Evolutionary conservation across 2,329 filamentous ascomycete species (phyloP).

Genomic region (Xylariomycetidae sp.): DNA sequence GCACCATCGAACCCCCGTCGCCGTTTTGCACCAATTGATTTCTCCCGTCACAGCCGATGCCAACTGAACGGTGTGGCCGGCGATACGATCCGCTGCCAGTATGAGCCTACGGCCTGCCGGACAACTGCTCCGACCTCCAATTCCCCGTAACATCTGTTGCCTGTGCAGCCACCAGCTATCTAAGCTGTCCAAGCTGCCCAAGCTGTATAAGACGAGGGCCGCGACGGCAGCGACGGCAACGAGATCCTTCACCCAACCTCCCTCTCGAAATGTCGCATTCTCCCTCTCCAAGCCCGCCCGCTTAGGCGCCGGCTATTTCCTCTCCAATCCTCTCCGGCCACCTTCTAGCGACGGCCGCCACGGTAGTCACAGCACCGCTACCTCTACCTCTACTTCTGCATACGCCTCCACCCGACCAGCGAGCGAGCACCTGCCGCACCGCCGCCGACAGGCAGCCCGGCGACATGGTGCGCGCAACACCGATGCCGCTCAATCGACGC

Average conservation of each 20-base stretch:
- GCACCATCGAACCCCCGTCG: too few relatives aligned
- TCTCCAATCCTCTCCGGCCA: slow-evolving; percentile 20
- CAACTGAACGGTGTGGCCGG: too few relatives aligned
- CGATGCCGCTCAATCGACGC: background rate
- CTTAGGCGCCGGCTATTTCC: slow-evolving; percentile 25
- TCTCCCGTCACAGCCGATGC: too few relatives aligned
- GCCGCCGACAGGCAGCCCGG: slow-evolving; percentile 18
- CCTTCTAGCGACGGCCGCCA: slow-evolving; percentile 2
- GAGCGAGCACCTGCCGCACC: slow-evolving; percentile 18
- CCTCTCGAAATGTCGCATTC: slow-evolving; percentile 9
- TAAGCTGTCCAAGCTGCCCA: too few relatives aligned
- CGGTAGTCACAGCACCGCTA: slow-evolving; percentile 4
- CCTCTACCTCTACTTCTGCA: slow-evolving; percentile 3
- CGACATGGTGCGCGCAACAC: slow-evolving; percentile 8
- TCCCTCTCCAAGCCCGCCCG: slow-evolving; percentile 9
- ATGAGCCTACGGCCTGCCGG: slow-evolving; percentile 28
- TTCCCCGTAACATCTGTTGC: slow-evolving; percentile 24
- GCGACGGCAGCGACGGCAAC: slow-evolving; percentile 5
- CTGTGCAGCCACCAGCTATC: slow-evolving; percentile 20
- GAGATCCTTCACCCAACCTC: slow-evolving; percentile 15
- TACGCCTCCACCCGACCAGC: slow-evolving; percentile 6
- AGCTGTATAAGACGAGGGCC: too few relatives aligned
- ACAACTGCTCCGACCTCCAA: slow-evolving; percentile 20
- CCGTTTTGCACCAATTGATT: too few relatives aligned
- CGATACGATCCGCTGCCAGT: slow-evolving; percentile 25